phyloP scores from a whole-genome alignment of 2,329 filamentous ascomycete genomes.

The Penicillium corylophilum region DNA sequence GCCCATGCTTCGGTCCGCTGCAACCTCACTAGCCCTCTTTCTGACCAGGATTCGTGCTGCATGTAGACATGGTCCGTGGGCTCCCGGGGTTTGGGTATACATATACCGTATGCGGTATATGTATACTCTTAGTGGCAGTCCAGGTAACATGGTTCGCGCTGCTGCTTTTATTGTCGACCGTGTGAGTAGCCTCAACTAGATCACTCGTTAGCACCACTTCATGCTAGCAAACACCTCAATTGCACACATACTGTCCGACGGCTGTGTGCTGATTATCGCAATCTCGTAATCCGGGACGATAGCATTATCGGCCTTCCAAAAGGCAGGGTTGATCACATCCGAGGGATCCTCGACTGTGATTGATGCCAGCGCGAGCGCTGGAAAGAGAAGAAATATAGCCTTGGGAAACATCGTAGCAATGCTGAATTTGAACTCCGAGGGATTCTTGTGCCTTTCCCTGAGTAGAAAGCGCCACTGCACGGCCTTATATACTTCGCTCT shows the following conservation, averaged over 20 bases:
- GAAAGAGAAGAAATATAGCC: constrained; percentile 6
- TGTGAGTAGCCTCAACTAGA: constrained; percentile 8
- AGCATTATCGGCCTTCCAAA: constrained; percentile 12
- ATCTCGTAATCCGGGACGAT: constrained; percentile 11
- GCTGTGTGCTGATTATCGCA: constrained; percentile 5
- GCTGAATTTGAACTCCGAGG: neutral
- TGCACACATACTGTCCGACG: constrained; percentile 8
- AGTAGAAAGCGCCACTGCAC: neutral
- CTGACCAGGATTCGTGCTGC: neutral
- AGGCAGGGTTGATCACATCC: constrained; percentile 7
- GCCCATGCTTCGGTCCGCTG: neutral
- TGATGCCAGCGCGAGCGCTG: constrained; percentile 9
- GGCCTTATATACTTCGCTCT: neutral
- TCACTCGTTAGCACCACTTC: neutral
- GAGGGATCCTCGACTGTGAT: constrained; percentile 13
- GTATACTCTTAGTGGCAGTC: constrained; percentile 8
- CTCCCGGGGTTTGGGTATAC: neutral
- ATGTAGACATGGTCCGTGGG: neutral
- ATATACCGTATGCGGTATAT: neutral
- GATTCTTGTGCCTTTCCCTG: neutral
- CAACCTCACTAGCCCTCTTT: neutral
- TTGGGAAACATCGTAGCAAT: constrained; percentile 1
- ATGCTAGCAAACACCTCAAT: neutral
- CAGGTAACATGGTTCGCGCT: constrained; percentile 11
- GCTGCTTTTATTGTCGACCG: constrained; percentile 4